Evolutionary conservation across 352 stramenopile species (phyloP).

Genomic region (Stramenopiles sp.): DNA sequence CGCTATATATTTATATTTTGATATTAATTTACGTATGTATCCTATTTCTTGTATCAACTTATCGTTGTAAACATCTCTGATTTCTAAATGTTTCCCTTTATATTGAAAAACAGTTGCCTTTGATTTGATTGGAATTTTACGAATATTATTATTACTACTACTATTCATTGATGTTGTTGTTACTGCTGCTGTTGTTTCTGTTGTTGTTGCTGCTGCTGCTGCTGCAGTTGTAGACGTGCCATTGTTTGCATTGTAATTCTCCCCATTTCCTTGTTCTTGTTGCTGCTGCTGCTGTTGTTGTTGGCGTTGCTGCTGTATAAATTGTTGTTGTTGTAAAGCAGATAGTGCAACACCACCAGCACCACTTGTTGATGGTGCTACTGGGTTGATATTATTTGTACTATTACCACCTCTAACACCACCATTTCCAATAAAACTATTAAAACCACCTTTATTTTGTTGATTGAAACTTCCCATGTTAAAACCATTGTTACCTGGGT

Average conservation of each 20-base stretch:
- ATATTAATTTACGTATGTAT: slow-evolving; percentile 78
- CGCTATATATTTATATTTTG: slow-evolving; percentile 87
- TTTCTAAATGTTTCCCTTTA: slow-evolving; percentile 38
- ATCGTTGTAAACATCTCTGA: slow-evolving; percentile 70
- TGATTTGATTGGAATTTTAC: background rate
- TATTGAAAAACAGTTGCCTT: background rate
- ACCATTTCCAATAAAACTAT: too few relatives aligned
- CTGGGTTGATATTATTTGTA: background rate
- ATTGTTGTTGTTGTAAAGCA: background rate
- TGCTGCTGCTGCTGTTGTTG: background rate
- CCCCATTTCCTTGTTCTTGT: background rate
- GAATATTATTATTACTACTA: background rate
- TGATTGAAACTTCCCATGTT: too few relatives aligned
- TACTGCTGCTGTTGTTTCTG: background rate
- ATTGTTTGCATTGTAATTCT: background rate
- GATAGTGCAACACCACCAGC: background rate
- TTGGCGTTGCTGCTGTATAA: background rate
- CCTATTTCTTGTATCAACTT: slow-evolving; percentile 88
- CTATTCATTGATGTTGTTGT: background rate
- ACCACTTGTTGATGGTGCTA: background rate
- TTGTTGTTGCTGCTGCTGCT: background rate
- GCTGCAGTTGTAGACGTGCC: too few relatives aligned
- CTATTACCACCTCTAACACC: too few relatives aligned
- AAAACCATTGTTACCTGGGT: too few relatives aligned
- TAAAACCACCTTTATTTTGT: too few relatives aligned